phyloP scores from a whole-genome alignment of 306 rosid genomes.

The Cucurbita moschata region DNA sequence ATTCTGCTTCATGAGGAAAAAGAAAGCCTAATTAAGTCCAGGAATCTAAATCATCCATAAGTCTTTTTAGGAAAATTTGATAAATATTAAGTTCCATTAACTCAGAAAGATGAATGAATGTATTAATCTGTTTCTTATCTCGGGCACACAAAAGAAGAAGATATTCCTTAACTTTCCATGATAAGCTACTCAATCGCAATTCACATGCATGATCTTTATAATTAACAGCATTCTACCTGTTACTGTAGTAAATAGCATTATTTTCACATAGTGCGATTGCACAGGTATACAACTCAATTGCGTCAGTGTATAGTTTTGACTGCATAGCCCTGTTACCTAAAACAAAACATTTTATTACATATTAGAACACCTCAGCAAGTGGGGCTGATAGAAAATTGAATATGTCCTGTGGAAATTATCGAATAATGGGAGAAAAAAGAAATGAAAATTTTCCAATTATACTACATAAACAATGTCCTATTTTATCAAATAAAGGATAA shows the following conservation, averaged over 20 bases:
- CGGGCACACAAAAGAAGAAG: neutral
- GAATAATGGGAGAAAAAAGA: neutral
- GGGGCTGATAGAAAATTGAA: neutral
- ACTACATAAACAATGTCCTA: neutral
- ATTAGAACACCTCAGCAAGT: neutral
- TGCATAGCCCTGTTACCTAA: conserved; percentile 86
- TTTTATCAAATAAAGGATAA: neutral
- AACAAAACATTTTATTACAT: conserved; percentile 2
- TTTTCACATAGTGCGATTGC: conserved; percentile 57
- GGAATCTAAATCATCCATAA: neutral
- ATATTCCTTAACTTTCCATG: neutral
- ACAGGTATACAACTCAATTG: conserved; percentile 67
- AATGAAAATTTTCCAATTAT: neutral
- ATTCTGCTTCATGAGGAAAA: neutral
- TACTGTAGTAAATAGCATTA: conserved; percentile 80
- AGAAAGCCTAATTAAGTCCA: neutral
- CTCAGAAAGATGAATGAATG: neutral
- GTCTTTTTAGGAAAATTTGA: neutral
- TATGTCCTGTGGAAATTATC: neutral
- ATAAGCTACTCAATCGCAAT: too few relatives aligned
- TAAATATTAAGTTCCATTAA: neutral
- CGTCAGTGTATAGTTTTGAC: conserved; percentile 38
- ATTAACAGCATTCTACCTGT: conserved; percentile 45
- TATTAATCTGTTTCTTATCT: neutral
- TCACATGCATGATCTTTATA: neutral